A percentile compares a stretch with the other conserved stretches of the same genome.
These are phyloP conservation scores for Chrysoporthe cubensis DNA, from an alignment of 2,329 filamentous ascomycete genomes.

Conservation along the genomic window DNA sequence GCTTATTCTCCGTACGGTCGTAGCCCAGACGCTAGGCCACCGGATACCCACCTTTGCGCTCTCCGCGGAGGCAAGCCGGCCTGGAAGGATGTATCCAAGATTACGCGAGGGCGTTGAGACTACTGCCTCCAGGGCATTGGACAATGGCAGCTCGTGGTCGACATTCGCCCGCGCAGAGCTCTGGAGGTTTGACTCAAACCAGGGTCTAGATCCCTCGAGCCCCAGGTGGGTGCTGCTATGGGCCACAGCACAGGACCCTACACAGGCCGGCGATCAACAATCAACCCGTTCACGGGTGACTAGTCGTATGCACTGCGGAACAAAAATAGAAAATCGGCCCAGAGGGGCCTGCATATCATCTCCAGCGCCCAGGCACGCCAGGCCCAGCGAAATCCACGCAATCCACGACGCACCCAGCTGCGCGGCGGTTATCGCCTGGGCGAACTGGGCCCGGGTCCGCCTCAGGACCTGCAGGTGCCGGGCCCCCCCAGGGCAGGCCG, in stretches of 20 bases:
- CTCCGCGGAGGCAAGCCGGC: conserved; percentile 8
- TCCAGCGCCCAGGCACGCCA: background rate
- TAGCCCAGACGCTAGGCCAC: background rate
- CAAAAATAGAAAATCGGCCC: conserved; percentile 9
- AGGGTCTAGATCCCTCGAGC: background rate
- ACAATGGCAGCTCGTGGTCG: background rate
- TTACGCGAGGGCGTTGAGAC: conserved; percentile 30
- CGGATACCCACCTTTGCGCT: background rate
- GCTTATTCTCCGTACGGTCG: background rate
- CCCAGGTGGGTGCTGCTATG: background rate
- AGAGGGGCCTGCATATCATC: background rate
- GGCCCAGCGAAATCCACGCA: background rate
- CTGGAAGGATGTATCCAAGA: conserved; percentile 14
- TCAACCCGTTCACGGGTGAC: background rate
- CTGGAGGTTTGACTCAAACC: background rate
- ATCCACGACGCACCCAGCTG: background rate
- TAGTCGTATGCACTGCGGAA: background rate
- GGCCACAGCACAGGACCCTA: background rate
- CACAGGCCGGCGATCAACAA: background rate
- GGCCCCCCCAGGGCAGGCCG: conserved; percentile 20
- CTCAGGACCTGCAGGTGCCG: conserved; percentile 16
- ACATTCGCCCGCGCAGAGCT: background rate
- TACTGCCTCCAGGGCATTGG: background rate
- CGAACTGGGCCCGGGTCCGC: background rate
- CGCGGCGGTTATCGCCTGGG: conserved; percentile 8